Percentiles rank a stretch among this genome's conserved stretches.
These are phyloP conservation scores for Aspergillus carlsbadensis DNA, from an alignment of 495 filamentous ascomycete genomes.

Conservation along the genomic window DNA sequence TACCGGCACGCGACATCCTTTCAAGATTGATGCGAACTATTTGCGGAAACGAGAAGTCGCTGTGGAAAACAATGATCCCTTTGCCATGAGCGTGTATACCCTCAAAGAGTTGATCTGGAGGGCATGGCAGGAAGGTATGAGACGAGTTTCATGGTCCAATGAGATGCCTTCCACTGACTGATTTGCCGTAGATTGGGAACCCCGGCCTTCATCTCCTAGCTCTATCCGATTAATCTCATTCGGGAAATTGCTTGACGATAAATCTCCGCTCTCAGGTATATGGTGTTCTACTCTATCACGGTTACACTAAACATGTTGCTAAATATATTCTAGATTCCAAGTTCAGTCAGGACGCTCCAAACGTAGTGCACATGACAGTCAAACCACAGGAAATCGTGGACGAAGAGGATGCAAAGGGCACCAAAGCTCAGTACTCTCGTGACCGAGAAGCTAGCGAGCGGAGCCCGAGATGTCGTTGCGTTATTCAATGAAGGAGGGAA, in stretches of 20 bases:
- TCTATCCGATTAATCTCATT: conserved; percentile 87
- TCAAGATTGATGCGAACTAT: conserved; percentile 84
- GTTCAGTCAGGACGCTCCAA: conserved; percentile 68
- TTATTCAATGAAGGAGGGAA: conserved; percentile 68
- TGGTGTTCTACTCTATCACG: conserved; percentile 1
- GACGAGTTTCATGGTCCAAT: background rate
- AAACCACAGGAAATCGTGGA: conserved; percentile 86
- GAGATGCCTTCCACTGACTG: background rate
- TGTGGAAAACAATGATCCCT: conserved; percentile 76
- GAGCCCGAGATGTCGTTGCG: conserved; percentile 72
- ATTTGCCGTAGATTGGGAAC: conserved; percentile 70
- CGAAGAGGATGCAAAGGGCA: conserved; percentile 79
- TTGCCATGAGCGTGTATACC: conserved; percentile 85
- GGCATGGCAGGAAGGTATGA: conserved; percentile 75
- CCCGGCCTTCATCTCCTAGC: conserved; percentile 75
- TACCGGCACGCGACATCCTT: conserved; percentile 80
- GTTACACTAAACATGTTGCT: conserved; percentile 7
- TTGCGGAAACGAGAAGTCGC: conserved; percentile 72
- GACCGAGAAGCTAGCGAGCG: conserved; percentile 62
- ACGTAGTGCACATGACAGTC: conserved; percentile 92
- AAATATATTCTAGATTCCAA: conserved; percentile 61
- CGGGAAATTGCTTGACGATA: conserved; percentile 85
- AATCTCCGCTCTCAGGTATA: conserved; percentile 71
- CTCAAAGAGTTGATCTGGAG: conserved; percentile 88
- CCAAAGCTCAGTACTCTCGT: conserved; percentile 60